A percentile compares a stretch with the other conserved stretches of the same genome.
These are phyloP conservation scores for Daldinia childiae DNA, from an alignment of 495 filamentous ascomycete species.

Conservation along the genomic window DNA sequence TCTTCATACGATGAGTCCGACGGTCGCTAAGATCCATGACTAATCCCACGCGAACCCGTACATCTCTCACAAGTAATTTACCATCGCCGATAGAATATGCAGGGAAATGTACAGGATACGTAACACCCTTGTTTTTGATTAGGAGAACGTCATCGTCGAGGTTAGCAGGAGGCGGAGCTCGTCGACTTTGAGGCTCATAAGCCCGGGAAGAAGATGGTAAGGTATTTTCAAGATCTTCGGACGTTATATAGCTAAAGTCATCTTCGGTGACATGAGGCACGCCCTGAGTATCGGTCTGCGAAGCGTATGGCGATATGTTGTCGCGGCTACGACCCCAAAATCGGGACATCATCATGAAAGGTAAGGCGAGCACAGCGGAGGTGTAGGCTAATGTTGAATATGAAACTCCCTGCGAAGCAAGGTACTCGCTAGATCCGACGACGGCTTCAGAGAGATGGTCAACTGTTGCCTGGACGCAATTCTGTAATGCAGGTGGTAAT, in stretches of 20 bases:
- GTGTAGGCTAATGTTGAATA: slow-evolving; percentile 57
- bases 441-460: slow-evolving; percentile 54
- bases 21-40: slow-evolving; percentile 68
- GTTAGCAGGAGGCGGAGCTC: slow-evolving; percentile 46
- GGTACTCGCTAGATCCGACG: slow-evolving; percentile 63
- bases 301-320: slow-evolving; percentile 64
- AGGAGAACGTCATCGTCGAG: slow-evolving; percentile 78
- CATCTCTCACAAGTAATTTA: slow-evolving; percentile 70
- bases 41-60: slow-evolving; percentile 71
- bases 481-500: slow-evolving; percentile 57
- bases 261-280: slow-evolving; percentile 74
- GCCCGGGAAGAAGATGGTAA: slow-evolving; percentile 47
- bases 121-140: slow-evolving; percentile 74
- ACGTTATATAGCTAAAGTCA: slow-evolving; percentile 84
- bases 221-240: slow-evolving; percentile 68
- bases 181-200: slow-evolving; percentile 43
- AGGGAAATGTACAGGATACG: slow-evolving; percentile 81
- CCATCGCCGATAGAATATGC: slow-evolving; percentile 85
- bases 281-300: slow-evolving; percentile 56
- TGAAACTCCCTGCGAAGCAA: slow-evolving; percentile 59
- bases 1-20: slow-evolving; percentile 64
- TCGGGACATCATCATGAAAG: slow-evolving; percentile 73
- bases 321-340: slow-evolving; percentile 61
- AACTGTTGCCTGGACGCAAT: slow-evolving; percentile 57
- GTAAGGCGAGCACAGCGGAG: slow-evolving; percentile 59